These are phyloP conservation scores for Saccharata proteae DNA, from an alignment of 2,329 filamentous ascomycete species.

Conservation along the genomic window DNA sequence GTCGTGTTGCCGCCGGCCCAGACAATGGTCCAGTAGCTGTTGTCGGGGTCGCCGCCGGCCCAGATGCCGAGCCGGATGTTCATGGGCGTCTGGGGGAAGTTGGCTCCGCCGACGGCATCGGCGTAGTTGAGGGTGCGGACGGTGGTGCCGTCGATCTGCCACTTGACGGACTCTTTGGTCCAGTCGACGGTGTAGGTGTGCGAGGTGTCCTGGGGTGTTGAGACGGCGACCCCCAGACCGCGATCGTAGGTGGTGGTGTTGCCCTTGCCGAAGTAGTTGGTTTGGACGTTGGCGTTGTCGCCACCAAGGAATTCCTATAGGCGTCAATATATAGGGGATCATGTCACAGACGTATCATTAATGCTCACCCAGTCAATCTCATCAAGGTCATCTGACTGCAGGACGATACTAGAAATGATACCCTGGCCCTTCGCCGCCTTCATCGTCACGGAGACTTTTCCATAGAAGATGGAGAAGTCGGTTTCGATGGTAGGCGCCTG, in stretches of 20 bases:
- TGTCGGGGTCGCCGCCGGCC: conserved; percentile 35
- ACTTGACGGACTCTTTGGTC: conserved; percentile 55
- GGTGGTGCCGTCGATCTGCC: conserved; percentile 55
- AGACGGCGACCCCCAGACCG: conserved; percentile 48
- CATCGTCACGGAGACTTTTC: conserved; percentile 64
- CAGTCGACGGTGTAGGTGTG: conserved; percentile 63
- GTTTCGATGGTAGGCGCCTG: conserved; percentile 57
- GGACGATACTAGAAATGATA: conserved; percentile 70
- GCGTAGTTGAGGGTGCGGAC: conserved; percentile 50
- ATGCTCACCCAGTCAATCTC: conserved; percentile 58
- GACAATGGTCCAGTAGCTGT: conserved; percentile 43
- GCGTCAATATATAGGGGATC: neutral
- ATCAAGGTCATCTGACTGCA: conserved; percentile 73
- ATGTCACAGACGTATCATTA: neutral
- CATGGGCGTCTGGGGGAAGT: conserved; percentile 69
- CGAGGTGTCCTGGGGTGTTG: conserved; percentile 42
- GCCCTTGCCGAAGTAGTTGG: conserved; percentile 70
- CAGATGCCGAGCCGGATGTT: conserved; percentile 37
- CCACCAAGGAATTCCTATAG: conserved; percentile 56
- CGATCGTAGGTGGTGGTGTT: conserved; percentile 58
- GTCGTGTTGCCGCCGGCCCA: conserved; percentile 53
- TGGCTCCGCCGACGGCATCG: conserved; percentile 44
- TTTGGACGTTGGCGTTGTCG: conserved; percentile 50
- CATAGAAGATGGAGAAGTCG: conserved; percentile 78
- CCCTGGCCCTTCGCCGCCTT: conserved; percentile 64